Percentiles rank a stretch among this genome's conserved stretches.
These are phyloP conservation scores for Botryotinia convoluta DNA, from an alignment of 2,329 filamentous ascomycete genomes.

Conservation along the genomic window DNA sequence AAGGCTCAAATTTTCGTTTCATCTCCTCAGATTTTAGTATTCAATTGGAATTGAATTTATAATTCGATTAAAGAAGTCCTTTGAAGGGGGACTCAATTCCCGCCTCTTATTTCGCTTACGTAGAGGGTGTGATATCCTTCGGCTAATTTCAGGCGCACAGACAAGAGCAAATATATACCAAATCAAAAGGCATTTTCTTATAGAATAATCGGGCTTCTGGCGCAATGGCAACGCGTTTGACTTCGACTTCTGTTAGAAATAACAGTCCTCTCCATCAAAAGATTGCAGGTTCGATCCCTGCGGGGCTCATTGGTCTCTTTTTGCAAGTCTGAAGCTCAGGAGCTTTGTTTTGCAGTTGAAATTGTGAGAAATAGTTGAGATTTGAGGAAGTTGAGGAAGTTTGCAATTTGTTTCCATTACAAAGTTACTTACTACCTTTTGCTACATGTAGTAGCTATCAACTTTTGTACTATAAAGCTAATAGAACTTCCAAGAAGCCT, in stretches of 20 bases:
- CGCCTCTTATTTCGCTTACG: no score
- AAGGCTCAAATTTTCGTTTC: no score
- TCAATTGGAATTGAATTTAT: no score
- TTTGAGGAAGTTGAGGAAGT: not conserved
- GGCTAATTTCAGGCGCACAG: not conserved
- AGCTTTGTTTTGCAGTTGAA: not conserved
- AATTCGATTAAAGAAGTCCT: no score
- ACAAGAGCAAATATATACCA: accelerated
- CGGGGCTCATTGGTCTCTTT: not conserved
- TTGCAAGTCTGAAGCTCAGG: not conserved
- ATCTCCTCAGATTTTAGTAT: no score
- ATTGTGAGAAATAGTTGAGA: not conserved
- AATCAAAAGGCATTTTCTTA: accelerated
- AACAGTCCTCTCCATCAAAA: not conserved
- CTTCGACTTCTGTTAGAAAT: not conserved
- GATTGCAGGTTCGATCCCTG: not conserved
- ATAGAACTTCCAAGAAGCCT: no score
- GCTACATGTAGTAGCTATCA: no score
- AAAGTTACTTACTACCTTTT: no score
- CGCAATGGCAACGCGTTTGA: not conserved
- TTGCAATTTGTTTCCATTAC: not conserved
- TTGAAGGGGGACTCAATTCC: no score
- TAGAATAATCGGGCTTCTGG: not conserved
- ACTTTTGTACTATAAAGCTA: no score
- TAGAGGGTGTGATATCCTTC: not conserved